These are phyloP conservation scores for Penicillium vulpinum DNA, from an alignment of 2,329 filamentous ascomycete genomes.

Conservation along the genomic window DNA sequence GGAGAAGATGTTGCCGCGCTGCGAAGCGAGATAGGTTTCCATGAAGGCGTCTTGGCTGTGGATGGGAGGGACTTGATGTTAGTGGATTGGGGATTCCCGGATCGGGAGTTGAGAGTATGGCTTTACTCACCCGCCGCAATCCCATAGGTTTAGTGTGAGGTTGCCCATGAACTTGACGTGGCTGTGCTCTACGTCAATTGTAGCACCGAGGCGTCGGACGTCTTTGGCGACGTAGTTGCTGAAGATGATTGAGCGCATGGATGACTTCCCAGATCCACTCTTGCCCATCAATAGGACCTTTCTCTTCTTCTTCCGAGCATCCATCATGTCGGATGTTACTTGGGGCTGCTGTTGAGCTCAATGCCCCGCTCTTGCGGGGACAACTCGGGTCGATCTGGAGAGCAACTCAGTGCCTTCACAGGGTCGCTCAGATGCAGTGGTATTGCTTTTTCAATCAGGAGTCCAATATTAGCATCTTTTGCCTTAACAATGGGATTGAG, in stretches of 20 bases:
- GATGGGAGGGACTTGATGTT: not conserved
- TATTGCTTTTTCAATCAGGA: not conserved
- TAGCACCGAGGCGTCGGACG: conserved; percentile 86
- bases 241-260: conserved; percentile 98
- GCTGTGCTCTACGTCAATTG: conserved; percentile 96
- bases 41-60: conserved; percentile 95
- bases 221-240: conserved; percentile 98
- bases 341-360: conserved; percentile 17
- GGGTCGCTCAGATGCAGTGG: not conserved
- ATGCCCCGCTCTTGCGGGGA: conserved; percentile 27
- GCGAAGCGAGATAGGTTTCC: conserved; percentile 95
- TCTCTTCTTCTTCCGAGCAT: conserved; percentile 68
- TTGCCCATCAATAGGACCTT: conserved; percentile 92
- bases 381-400: conserved; percentile 16
- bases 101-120: not conserved
- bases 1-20: conserved; percentile 93
- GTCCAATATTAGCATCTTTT: not conserved
- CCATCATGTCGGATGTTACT: conserved; percentile 36
- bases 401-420: conserved; percentile 11
- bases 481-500: conserved; percentile 19
- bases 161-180: conserved; percentile 99
- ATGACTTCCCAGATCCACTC: conserved; percentile 95
- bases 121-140: conserved; percentile 76
- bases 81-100: not conserved
- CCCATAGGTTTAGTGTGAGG: conserved; percentile 95